Evolutionary conservation across 1,284 basidiomycete genomes (phyloP).

Genomic region (Ceratobasidium sp.): DNA sequence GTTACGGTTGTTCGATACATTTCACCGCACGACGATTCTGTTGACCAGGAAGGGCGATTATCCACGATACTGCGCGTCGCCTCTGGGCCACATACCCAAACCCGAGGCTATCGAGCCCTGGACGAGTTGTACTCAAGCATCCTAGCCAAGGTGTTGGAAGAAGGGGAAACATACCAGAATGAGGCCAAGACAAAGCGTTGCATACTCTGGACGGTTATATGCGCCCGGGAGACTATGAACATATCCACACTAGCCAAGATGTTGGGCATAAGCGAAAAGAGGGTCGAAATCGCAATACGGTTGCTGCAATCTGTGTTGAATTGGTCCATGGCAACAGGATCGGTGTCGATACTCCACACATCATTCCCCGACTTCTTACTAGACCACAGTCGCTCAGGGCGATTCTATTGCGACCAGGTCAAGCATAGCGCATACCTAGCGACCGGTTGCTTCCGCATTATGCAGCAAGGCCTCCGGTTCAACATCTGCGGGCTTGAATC

Average conservation of each 20-base stretch:
- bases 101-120: too few relatives aligned
- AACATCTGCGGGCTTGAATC: conserved; percentile 17
- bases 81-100: neutral
- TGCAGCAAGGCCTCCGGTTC: neutral
- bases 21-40: too few relatives aligned
- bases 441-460: neutral
- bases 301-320: neutral
- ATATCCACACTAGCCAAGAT: neutral
- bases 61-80: too few relatives aligned
- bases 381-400: neutral
- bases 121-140: too few relatives aligned
- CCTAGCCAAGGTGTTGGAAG: too few relatives aligned
- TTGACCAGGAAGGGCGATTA: neutral
- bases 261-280: neutral
- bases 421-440: neutral
- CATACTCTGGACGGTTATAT: neutral
- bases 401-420: neutral
- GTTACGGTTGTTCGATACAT: conserved; percentile 1
- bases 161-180: too few relatives aligned
- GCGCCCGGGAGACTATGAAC: neutral
- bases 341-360: neutral
- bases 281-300: neutral
- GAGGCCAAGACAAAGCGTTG: neutral
- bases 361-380: conserved; percentile 1
- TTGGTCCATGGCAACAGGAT: neutral